Evolutionary conservation across 225 moss, liverwort and hornwort genomes (phyloP).

Genomic region (Pseudoscleropodium purum): DNA sequence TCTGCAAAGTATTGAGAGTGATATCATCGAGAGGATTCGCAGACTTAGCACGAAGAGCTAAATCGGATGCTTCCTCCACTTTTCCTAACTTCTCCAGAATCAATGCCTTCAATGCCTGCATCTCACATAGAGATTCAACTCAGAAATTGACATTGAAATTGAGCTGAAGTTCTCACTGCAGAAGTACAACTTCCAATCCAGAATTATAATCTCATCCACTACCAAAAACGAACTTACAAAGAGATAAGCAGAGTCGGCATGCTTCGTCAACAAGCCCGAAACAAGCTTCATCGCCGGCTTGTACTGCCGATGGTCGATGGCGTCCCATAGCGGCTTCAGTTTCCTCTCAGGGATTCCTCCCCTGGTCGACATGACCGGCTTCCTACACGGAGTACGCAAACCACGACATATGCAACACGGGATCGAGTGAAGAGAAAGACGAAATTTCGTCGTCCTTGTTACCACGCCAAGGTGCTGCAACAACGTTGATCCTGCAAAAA

Average conservation of each 20-base stretch:
- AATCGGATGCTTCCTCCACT: conserved; percentile 57
- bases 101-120: conserved; percentile 85
- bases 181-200: background rate
- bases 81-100: conserved; percentile 84
- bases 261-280: conserved; percentile 56
- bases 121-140: background rate
- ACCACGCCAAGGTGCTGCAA: background rate
- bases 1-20: conserved; percentile 83
- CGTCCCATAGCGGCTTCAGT: conserved; percentile 96
- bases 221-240: conserved; percentile 29
- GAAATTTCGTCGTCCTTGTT: background rate
- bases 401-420: background rate
- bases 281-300: conserved; percentile 90
- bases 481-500: background rate
- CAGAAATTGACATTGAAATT: background rate
- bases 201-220: background rate
- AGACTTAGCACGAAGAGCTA: conserved; percentile 79
- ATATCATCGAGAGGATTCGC: conserved; percentile 69
- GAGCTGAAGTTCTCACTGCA: background rate
- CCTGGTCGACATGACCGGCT: conserved; percentile 42
- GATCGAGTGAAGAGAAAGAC: background rate
- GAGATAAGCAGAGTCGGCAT: conserved; percentile 73
- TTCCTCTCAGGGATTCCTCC: conserved; percentile 79
- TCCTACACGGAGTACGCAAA: background rate
- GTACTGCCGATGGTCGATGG: conserved; percentile 95